Evolutionary conservation across 1,139 yeast species (phyloP).

Genomic region (Saccharomycopsis phalli): DNA sequence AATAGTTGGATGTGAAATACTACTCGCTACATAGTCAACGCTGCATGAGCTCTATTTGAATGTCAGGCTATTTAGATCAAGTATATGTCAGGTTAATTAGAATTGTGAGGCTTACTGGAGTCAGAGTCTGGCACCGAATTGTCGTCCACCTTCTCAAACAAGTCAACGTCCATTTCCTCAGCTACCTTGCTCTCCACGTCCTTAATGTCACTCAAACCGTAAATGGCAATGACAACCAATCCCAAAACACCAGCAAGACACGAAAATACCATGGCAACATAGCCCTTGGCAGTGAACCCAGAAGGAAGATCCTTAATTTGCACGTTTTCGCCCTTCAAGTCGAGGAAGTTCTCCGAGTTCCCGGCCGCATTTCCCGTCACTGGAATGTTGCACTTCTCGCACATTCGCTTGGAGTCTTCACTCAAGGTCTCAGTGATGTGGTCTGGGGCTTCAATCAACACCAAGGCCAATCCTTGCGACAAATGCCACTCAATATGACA

Average conservation of each 20-base stretch:
- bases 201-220: constrained; percentile 54
- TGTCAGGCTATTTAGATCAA: too few species aligned
- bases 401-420: constrained; percentile 39
- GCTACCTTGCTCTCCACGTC: constrained; percentile 33
- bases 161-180: constrained; percentile 22
- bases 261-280: constrained; percentile 51
- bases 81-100: too few species aligned
- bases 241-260: constrained; percentile 53
- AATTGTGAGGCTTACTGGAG: too few species aligned
- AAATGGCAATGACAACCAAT: constrained; percentile 43
- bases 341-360: constrained; percentile 40
- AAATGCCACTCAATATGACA: constrained; percentile 95
- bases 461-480: constrained; percentile 73
- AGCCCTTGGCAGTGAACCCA: constrained; percentile 65
- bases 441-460: constrained; percentile 63
- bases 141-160: too few species aligned
- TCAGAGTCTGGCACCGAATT: too few species aligned
- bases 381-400: constrained; percentile 38
- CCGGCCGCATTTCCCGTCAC: constrained; percentile 68
- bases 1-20: too few species aligned
- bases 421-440: constrained; percentile 34
- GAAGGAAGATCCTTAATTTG: constrained; percentile 52
- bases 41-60: too few species aligned
- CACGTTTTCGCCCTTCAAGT: constrained; percentile 46
- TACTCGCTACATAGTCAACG: too few species aligned